phyloP scores from a whole-genome alignment of 768 basidiomycete genomes.

The Cystobasidiopsis lactophilus region DNA sequence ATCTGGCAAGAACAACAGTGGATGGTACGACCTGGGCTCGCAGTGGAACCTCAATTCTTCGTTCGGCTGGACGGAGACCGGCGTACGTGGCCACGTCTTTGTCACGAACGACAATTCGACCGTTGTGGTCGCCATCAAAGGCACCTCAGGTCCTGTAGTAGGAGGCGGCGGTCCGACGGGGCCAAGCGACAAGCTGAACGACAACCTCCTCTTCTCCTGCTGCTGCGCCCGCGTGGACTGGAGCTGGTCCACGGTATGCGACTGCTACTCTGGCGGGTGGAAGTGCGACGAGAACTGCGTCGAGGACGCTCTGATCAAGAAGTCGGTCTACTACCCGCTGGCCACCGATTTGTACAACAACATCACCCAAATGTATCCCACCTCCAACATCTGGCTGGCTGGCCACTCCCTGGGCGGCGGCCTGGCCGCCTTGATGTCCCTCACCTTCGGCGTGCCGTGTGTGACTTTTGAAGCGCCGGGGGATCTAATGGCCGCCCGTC shows the following conservation, averaged over 20 bases:
- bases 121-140: constrained; percentile 71
- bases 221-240: constrained; percentile 90
- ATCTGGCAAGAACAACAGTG: constrained; percentile 22
- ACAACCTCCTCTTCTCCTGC: constrained; percentile 83
- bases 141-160: constrained; percentile 38
- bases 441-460: constrained; percentile 78
- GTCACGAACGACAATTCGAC: constrained; percentile 63
- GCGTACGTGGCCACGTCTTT: constrained; percentile 77
- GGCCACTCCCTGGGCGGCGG: constrained; percentile 68
- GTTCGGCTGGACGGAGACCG: constrained; percentile 84
- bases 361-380: constrained; percentile 69
- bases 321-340: constrained; percentile 68
- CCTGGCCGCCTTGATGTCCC: constrained; percentile 57
- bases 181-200: constrained; percentile 76
- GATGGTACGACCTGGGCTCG: constrained; percentile 40
- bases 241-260: constrained; percentile 81
- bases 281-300: constrained; percentile 60
- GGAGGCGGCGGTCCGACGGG: constrained; percentile 36
- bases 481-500: constrained; percentile 50
- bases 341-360: constrained; percentile 84
- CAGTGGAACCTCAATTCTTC: constrained; percentile 43
- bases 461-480: constrained; percentile 82
- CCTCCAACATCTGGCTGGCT: constrained; percentile 67
- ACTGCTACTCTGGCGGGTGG: constrained; percentile 42
- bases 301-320: constrained; percentile 51